Evolutionary conservation across 768 basidiomycete species (phyloP).

Genomic region (Tylopilus sp.): DNA sequence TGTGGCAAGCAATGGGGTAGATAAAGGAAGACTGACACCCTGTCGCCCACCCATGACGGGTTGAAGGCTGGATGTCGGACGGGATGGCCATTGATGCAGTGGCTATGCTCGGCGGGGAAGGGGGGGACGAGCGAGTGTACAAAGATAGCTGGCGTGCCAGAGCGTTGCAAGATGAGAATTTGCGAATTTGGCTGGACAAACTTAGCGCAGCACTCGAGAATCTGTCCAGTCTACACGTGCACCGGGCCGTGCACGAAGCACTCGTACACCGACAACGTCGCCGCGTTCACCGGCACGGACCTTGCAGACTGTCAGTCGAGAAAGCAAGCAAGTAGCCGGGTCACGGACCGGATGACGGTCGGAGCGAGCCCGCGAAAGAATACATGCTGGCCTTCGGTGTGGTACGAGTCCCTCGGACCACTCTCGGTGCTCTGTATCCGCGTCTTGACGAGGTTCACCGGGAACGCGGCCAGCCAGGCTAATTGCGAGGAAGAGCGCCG

Average conservation of each 20-base stretch:
- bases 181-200: constrained; percentile 21
- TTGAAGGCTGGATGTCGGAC: constrained; percentile 18
- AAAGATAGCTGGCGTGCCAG: constrained; percentile 30
- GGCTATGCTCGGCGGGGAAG: constrained; percentile 13
- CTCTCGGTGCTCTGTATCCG: constrained; percentile 61
- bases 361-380: constrained; percentile 79
- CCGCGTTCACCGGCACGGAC: constrained; percentile 86
- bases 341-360: constrained; percentile 67
- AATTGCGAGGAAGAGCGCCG: constrained; percentile 65
- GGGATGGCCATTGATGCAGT: constrained; percentile 24
- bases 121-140: constrained; percentile 10
- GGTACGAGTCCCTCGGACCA: constrained; percentile 48
- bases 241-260: too few relatives aligned
- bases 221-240: too few relatives aligned
- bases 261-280: constrained; percentile 75
- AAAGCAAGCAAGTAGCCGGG: neutral
- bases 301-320: constrained; percentile 32
- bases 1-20: neutral
- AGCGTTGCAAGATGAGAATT: constrained; percentile 35
- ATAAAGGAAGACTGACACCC: constrained; percentile 52
- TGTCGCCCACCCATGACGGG: constrained; percentile 81
- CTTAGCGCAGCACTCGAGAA: constrained; percentile 26
- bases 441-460: constrained; percentile 88
- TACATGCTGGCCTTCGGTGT: constrained; percentile 59
- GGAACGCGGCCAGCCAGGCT: constrained; percentile 82